Evolutionary conservation across 257 asterid genomes (phyloP), one percentile per base, ranked within the genome.

Genomic region (Pogostemon cablin): DNA sequence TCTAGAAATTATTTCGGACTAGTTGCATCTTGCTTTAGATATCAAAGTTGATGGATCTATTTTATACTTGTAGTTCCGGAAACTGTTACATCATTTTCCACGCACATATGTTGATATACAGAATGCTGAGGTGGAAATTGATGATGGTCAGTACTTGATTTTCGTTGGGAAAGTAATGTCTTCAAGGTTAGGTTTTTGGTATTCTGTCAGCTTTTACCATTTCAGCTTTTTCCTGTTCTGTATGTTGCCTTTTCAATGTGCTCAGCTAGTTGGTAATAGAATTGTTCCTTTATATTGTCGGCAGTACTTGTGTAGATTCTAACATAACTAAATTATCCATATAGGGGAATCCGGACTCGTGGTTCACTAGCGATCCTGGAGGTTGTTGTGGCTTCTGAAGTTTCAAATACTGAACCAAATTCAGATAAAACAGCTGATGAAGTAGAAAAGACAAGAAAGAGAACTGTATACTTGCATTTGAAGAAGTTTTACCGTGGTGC

Each of bases 61-160:
- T 75, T 79, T 79, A 54, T 79, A 52, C 77, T 60, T 86, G 86
- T 77, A 93, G 99, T 74, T 89, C 75, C 84, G 97, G 84, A 93
- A 91, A 81, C 82, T 93, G 80, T 87, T 93, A 69, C 93, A 84
- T 76, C 97, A 91, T 80, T 93, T 91, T 83, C 97, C 99, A 70
- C 96, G 99, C 76, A 86, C 96, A 15, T 93, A 93, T 82, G 99
- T 87, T 67, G 96, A 91, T 85, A 81, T 91, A 63, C 96, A 85
- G 75, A 93, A 89, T 82, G 95, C 96, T 52, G 91, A 89, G 79
- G 82, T 86, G 78, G 92, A 85, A 75, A 87, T 93, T 74, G 90
- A 78, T 58, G 96, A 93, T 74, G 99, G 99, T 43, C 91, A 85
- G 73, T 93, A 91, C 86, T 72, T 87, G 81, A 89, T 89, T 38